Evolutionary conservation across 805 yeast species (phyloP).

Genomic region (Schizosaccharomyces pombe): ASM294v3 CU329670.1:1895501-1896000

Average conservation of each 20-base stretch:
- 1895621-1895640: slow-evolving; percentile 82
- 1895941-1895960: slow-evolving; percentile 60
- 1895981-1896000: slow-evolving; percentile 79
- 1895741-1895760: slow-evolving; percentile 95
- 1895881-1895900: slow-evolving; percentile 95
- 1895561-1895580: not conserved
- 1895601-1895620: slow-evolving; percentile 92
- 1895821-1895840: slow-evolving; percentile 74
- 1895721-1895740: slow-evolving; percentile 86
- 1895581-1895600: slow-evolving; percentile 27
- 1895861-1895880: slow-evolving; percentile 93
- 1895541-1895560: not conserved
- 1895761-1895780: slow-evolving; percentile 99
- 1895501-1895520: not conserved
- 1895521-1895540: not conserved
- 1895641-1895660: slow-evolving; percentile 73
- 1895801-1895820: slow-evolving; percentile 88
- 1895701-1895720: slow-evolving; percentile 85
- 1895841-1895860: slow-evolving; percentile 71
- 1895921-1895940: slow-evolving; percentile 94
- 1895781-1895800: slow-evolving; percentile 97
- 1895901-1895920: slow-evolving; percentile 91
- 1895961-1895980: slow-evolving; percentile 85
- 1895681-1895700: slow-evolving; percentile 96
- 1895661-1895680: slow-evolving; percentile 62